Evolutionary conservation across 371 early-diverging fungal genomes (phyloP), one percentile per base, ranked within the genome.

Genomic region (Mucor plumbeus): DNA sequence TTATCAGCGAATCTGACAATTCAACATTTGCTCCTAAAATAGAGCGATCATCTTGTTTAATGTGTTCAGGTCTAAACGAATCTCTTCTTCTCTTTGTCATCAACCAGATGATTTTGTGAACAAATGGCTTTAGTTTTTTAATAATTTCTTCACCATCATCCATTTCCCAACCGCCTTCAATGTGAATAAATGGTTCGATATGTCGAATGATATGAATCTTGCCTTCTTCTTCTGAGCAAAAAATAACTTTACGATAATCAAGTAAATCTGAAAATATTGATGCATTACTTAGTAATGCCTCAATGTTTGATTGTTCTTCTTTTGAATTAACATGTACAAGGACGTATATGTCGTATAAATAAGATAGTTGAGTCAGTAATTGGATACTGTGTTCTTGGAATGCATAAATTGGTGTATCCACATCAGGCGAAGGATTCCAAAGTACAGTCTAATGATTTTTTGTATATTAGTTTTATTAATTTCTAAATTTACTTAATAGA

Each of bases 341-440:
- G 10, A 81, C 47, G 60, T 81, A 78, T 8, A 84, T 65, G 36
- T 84, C 80, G 36, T 79, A 75, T 8, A 72, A 9, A 44, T 77
- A 73, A 13, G 75, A 63, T 14, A 84, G 63, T 21, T 62, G 69
- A 3, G 58, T 54, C 13, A 84, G 40, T 13, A 79, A 33, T 7
- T 70, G 61, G 14, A 72, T 63, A 5, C 71, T 77, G 11, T 81
- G 69, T 59, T 80, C 80, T 21, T 75, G 77, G 63, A 81, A 84
- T 7, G 80, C 84, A 63, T 80, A 78, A 39, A 78, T 80, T 38
- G 81, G 79, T 31, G 72, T 72, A 38, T 75, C 65, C 17, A 81
- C 71, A 63, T 84, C 84, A n/a, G 80, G 74, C 11, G 84, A 84
- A 39, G 84, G 84, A 56, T 84, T 84, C 84, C 84, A 84, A 38